Conservation (phyloP, 306 rosid genomes). For the Vigna unguiculata region DNA sequence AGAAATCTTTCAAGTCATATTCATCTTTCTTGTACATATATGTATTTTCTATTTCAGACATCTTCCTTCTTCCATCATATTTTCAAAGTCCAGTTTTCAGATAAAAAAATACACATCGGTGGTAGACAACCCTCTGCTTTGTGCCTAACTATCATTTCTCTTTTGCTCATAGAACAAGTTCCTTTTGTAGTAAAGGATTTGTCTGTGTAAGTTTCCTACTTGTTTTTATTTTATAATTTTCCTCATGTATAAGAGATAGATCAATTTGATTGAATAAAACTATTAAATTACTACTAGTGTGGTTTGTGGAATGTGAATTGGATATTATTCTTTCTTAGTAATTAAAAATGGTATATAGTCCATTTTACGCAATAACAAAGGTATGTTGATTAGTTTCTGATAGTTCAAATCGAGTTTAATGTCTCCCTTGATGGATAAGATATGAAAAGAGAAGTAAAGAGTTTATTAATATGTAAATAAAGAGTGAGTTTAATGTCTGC, state of each 20-base stretch:
- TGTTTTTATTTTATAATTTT: slow-evolving; percentile 35
- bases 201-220: slow-evolving; percentile 70
- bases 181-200: slow-evolving; percentile 75
- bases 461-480: slow-evolving; percentile 14
- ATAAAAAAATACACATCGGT: slow-evolving; percentile 75
- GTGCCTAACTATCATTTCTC: slow-evolving; percentile 74
- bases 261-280: slow-evolving; percentile 38
- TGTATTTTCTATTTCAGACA: slow-evolving; percentile 68
- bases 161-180: slow-evolving; percentile 82
- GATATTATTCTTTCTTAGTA: slow-evolving; percentile 12
- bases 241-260: slow-evolving; percentile 17
- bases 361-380: background rate
- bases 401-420: slow-evolving; percentile 12
- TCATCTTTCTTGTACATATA: slow-evolving; percentile 40
- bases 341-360: slow-evolving; percentile 27
- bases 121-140: slow-evolving; percentile 94
- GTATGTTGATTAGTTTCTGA: slow-evolving; percentile 18
- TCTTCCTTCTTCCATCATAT: slow-evolving; percentile 86
- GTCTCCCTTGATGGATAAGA: slow-evolving; percentile 10
- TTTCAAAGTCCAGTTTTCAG: slow-evolving; percentile 85
- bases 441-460: slow-evolving; percentile 33
- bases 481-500: too few species aligned
- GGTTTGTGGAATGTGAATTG: slow-evolving; percentile 32
- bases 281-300: slow-evolving; percentile 12
- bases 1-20: slow-evolving; percentile 27